phyloP scores from a whole-genome alignment of 345 rosid genomes.

The Leavenworthia alabamica region DNA sequence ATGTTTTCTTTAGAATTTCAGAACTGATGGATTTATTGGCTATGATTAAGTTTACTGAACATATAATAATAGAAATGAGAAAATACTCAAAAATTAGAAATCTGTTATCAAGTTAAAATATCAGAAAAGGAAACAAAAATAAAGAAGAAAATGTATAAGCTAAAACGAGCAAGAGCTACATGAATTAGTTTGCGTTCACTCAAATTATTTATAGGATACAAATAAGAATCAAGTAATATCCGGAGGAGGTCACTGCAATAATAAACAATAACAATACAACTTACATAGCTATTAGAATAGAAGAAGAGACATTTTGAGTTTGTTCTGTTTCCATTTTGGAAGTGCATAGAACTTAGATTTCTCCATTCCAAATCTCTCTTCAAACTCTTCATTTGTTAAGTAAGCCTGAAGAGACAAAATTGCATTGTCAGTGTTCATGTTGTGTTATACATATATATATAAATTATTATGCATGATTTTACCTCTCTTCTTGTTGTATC shows the following conservation, averaged over 20 bases:
- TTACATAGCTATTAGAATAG: slow-evolving; percentile 38
- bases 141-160: neutral
- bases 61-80: neutral
- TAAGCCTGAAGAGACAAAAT: slow-evolving; percentile 41
- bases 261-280: slow-evolving; percentile 3
- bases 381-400: slow-evolving; percentile 49
- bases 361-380: slow-evolving; percentile 45
- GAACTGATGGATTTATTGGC: neutral
- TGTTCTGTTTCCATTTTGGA: slow-evolving; percentile 73
- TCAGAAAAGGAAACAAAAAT: too few relatives aligned
- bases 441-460: neutral
- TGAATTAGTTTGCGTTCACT: neutral
- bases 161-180: neutral
- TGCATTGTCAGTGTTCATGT: neutral
- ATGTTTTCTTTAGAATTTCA: neutral
- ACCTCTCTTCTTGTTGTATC: slow-evolving; percentile 72
- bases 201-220: neutral
- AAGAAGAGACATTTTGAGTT: slow-evolving; percentile 51
- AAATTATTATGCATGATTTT: neutral
- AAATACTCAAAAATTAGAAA: neutral
- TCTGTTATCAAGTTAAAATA: neutral
- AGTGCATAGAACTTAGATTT: slow-evolving; percentile 44
- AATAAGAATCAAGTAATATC: neutral
- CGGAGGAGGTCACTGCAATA: neutral
- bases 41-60: neutral